Evolutionary conservation across 1,284 basidiomycete species (phyloP), one percentile per base, ranked within the genome.

Genomic region (Malassezia cuniculi): DNA sequence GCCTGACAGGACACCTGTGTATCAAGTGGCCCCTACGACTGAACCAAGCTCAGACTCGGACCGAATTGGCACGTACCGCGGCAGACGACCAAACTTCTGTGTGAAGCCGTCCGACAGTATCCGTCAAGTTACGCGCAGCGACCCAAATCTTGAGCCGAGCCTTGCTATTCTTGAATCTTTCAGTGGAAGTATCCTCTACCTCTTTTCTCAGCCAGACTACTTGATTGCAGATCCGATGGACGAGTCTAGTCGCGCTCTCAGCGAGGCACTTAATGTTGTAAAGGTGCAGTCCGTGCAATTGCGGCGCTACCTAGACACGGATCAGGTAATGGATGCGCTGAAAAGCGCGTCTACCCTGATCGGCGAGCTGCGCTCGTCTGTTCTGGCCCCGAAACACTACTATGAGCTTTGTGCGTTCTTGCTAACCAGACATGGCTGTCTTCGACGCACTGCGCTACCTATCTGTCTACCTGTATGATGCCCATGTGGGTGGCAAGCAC

Each of bases 321-420:
- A 66, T 41, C 55, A 58, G 27, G 56, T 66, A 18, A 66, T 66
- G 63, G 63, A 66, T 38, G 63, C 61, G 11, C 55, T 66, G 39
- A 66, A 66, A 36, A 48, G 57, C 29, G 61, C 60, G 9, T 59
- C 59, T 9, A 65, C 61, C 20, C 65, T 66, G 63, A 48, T 65
- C 8, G 50, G 47, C 22, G 63, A 66, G 47, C 50, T 66, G 18
- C 48, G 63, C 17, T 55, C 63, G 11, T 64, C 61, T 6, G 48
- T 54, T 1, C 47, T 66, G 1, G 50, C 57, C 14, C 63, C 63
- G 7, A 65, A 65, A 27, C 61, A 60, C 39, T 66, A 66, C 53
- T 66, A 66, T 27, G 55, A 62, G 37, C 54, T 66, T 6, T 62
- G 52, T 64, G 37, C 49, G 55, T 49, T 17, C 12, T 25, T 8